phyloP scores from a whole-genome alignment of 441 rosid genomes.

The Erysimum cheiri region DNA sequence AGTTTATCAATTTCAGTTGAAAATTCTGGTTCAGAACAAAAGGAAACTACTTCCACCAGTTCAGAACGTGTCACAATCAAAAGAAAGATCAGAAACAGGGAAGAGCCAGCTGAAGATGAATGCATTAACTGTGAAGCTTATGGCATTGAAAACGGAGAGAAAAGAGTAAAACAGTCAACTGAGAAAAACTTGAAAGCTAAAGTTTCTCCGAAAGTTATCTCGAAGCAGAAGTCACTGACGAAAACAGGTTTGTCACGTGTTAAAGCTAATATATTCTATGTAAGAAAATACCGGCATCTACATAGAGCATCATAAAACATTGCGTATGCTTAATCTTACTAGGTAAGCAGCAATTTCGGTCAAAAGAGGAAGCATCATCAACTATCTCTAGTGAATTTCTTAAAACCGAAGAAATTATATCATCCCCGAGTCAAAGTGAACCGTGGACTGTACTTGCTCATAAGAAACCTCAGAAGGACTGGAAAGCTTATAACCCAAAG shows the following conservation, averaged over 20 bases:
- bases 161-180: conserved; percentile 47
- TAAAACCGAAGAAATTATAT: conserved; percentile 35
- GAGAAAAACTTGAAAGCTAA: conserved; percentile 41
- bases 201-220: conserved; percentile 44
- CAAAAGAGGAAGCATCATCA: conserved; percentile 46
- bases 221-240: conserved; percentile 43
- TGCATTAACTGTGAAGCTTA: conserved; percentile 35
- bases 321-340: conserved; percentile 36
- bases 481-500: conserved; percentile 84
- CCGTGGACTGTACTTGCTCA: conserved; percentile 92
- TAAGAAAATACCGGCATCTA: background rate
- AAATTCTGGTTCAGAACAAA: conserved; percentile 45
- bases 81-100: conserved; percentile 44
- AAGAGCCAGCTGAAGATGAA: conserved; percentile 38
- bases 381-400: conserved; percentile 40
- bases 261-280: background rate
- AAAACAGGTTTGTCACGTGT: conserved; percentile 38
- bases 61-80: conserved; percentile 39
- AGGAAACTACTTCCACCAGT: conserved; percentile 39
- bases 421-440: conserved; percentile 52
- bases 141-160: conserved; percentile 47
- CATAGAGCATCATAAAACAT: background rate
- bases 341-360: conserved; percentile 44
- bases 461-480: conserved; percentile 90
- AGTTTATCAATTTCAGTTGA: conserved; percentile 54